Conservation (phyloP, 331 rosid genomes). For the Quercus tomentella region DNA sequence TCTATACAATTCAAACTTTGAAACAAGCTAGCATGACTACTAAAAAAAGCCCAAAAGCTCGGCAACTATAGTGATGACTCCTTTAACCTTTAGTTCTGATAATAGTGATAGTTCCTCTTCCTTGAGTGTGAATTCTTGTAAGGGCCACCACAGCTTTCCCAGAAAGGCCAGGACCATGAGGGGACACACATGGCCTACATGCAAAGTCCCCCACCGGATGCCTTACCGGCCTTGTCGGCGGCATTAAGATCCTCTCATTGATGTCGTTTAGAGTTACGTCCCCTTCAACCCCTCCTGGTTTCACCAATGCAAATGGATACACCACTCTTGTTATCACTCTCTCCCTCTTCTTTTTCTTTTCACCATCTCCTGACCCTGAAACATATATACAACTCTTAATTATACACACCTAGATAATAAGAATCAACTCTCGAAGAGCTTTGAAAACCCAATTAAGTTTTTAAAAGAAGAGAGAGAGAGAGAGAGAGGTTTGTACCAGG, state of each 20-base stretch:
- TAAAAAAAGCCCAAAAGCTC: constrained; percentile 19
- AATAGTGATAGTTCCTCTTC: constrained; percentile 93
- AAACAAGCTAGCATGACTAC: constrained; percentile 16
- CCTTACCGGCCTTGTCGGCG: constrained; percentile 88
- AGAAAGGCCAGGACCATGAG: constrained; percentile 82
- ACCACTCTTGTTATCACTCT: constrained; percentile 43
- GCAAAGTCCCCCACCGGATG: constrained; percentile 99
- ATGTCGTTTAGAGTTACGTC: constrained; percentile 94
- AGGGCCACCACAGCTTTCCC: constrained; percentile 98
- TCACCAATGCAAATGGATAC: constrained; percentile 92
- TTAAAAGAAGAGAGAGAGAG: neutral
- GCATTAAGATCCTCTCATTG: constrained; percentile 85
- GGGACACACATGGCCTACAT: constrained; percentile 84
- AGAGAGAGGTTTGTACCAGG: constrained; percentile 29
- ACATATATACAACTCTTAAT: too few relatives aligned
- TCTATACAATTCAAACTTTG: constrained; percentile 43
- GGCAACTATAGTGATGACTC: neutral
- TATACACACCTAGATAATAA: too few relatives aligned
- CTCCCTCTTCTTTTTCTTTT: constrained; percentile 31
- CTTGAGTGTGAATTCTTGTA: constrained; percentile 87
- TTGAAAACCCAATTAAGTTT: too few relatives aligned
- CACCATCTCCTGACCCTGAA: constrained; percentile 14
- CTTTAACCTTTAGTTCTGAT: constrained; percentile 82
- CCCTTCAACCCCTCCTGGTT: constrained; percentile 91
- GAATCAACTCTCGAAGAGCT: too few relatives aligned